A percentile compares a stretch with the other conserved stretches of the same genome.
phyloP scores from a whole-genome alignment of 2,329 filamentous ascomycete genomes.

The Purpureocillium lavendulum region DNA sequence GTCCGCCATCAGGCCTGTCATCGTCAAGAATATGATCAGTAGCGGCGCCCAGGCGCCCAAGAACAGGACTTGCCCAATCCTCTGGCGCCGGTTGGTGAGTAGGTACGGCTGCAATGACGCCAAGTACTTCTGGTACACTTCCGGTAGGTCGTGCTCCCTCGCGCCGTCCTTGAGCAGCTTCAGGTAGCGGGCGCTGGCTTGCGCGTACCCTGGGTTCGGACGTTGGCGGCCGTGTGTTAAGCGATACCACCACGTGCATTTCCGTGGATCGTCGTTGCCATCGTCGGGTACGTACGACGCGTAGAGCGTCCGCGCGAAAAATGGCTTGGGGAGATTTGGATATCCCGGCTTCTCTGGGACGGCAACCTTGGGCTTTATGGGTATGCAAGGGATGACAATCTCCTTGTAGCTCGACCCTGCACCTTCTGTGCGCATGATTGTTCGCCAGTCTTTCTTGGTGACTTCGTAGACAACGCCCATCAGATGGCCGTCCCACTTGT shows the following conservation, averaged over 20 bases:
- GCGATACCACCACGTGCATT: conserved; percentile 34
- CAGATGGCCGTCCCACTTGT: conserved; percentile 67
- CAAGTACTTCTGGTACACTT: conserved; percentile 70
- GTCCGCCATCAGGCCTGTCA: conserved; percentile 45
- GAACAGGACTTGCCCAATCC: conserved; percentile 56
- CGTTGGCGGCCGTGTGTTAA: conserved; percentile 40
- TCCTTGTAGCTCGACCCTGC: conserved; percentile 81
- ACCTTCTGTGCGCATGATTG: conserved; percentile 85
- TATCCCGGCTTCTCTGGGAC: conserved; percentile 57
- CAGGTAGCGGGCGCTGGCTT: conserved; percentile 77
- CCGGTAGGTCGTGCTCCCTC: conserved; percentile 68
- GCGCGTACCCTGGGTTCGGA: conserved; percentile 63
- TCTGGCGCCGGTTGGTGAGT: conserved; percentile 58
- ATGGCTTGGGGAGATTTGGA: conserved; percentile 47
- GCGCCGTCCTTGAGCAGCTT: conserved; percentile 73
- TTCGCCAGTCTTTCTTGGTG: conserved; percentile 70
- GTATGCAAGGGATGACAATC: conserved; percentile 68
- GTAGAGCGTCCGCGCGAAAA: conserved; percentile 80
- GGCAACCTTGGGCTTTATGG: conserved; percentile 48
- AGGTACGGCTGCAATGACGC: conserved; percentile 60
- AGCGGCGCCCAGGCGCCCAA: conserved; percentile 47
- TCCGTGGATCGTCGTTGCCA: conserved; percentile 21
- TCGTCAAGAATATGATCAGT: conserved; percentile 40
- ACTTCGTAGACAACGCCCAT: conserved; percentile 96
- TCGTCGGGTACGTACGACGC: conserved; percentile 45